Conservation (phyloP, 306 rosid genomes). For the Albizia julibrissin region DNA sequence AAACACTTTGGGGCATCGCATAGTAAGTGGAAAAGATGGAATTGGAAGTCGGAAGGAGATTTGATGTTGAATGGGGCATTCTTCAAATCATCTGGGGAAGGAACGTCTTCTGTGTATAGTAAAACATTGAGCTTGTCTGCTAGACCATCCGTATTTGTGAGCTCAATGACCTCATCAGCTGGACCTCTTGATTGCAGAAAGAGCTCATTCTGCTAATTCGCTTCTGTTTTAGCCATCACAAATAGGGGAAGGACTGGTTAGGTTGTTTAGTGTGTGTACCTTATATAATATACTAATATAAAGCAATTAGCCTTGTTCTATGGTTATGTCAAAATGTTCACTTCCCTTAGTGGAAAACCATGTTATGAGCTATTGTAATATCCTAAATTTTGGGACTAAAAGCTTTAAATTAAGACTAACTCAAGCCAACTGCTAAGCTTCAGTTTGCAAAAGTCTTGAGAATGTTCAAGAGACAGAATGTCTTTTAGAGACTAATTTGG, state of each 20-base stretch:
- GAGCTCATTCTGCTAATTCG: constrained; percentile 49
- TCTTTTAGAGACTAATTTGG: no score
- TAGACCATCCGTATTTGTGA: constrained; percentile 56
- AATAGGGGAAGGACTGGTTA: neutral
- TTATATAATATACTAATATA: neutral
- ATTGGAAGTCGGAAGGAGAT: constrained; percentile 86
- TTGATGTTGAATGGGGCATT: constrained; percentile 75
- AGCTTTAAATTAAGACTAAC: no score
- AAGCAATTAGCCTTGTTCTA: neutral
- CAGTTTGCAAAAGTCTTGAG: no score
- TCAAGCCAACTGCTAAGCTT: no score
- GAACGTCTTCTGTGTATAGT: constrained; percentile 55
- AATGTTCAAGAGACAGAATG: no score
- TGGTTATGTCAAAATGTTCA: neutral
- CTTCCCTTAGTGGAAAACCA: neutral
- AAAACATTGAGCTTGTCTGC: constrained; percentile 79
- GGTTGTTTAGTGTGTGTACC: neutral
- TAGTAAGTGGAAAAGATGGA: constrained; percentile 70
- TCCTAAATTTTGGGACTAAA: no score
- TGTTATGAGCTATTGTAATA: neutral
- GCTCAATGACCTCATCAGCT: constrained; percentile 64
- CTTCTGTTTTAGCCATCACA: neutral
- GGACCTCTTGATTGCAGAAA: constrained; percentile 64
- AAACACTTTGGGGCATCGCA: constrained; percentile 53
- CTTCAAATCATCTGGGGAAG: constrained; percentile 67